Conservation (phyloP, 2,329 filamentous ascomycete species). For the Scleromitrula shiraiana region DNA sequence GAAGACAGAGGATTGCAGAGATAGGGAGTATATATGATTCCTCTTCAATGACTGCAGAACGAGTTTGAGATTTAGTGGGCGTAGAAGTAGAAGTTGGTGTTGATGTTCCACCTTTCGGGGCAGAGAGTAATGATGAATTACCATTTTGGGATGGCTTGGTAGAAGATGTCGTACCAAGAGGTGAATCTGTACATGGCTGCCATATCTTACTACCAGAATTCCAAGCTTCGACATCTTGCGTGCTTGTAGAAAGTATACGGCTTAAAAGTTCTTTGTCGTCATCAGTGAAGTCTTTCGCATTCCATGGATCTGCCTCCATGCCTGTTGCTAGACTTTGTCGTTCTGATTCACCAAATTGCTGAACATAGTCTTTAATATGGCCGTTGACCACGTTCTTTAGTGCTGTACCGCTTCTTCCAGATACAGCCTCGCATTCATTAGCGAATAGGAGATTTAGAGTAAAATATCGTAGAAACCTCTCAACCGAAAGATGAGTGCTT, state of each 20-base stretch:
- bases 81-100: constrained; percentile 15
- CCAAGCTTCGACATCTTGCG: constrained; percentile 62
- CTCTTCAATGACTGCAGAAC: constrained; percentile 71
- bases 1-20: constrained; percentile 73
- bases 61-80: constrained; percentile 51
- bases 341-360: constrained; percentile 60
- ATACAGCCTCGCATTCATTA: constrained; percentile 80
- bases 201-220: constrained; percentile 51
- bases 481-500: constrained; percentile 56
- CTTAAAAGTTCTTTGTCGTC: constrained; percentile 51
- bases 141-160: constrained; percentile 4
- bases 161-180: constrained; percentile 15
- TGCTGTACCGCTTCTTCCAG: constrained; percentile 65
- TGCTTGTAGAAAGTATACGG: constrained; percentile 61
- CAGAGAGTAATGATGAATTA: constrained; percentile 5
- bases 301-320: constrained; percentile 78
- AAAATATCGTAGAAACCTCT: constrained; percentile 73
- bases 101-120: constrained; percentile 33
- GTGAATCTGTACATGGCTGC: constrained; percentile 33
- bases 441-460: constrained; percentile 75
- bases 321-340: constrained; percentile 66
- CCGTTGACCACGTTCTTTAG: constrained; percentile 73
- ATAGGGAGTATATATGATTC: constrained; percentile 80
- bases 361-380: constrained; percentile 75
- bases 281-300: constrained; percentile 65